These are phyloP conservation scores for Leptographium galeiforme DNA, from an alignment of 2,329 filamentous ascomycete species.

Conservation along the genomic window DNA sequence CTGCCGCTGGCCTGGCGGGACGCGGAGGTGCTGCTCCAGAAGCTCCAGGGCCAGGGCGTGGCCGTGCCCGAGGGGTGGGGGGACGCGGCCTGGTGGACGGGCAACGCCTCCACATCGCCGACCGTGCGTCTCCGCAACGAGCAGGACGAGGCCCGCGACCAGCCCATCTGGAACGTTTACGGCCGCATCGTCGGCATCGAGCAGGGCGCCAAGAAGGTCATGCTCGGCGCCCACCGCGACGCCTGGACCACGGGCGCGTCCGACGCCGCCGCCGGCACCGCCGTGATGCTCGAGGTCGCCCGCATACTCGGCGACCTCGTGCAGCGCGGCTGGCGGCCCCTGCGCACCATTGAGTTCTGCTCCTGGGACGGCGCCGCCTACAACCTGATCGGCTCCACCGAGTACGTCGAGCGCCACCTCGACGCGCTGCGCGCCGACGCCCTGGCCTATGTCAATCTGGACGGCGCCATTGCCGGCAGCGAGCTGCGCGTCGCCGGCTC, in stretches of 20 bases:
- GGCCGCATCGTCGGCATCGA: conserved; percentile 76
- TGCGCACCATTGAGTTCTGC: conserved; percentile 92
- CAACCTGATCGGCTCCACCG: conserved; percentile 86
- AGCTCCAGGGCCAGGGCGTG: conserved; percentile 61
- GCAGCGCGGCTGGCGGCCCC: conserved; percentile 69
- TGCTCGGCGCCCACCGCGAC: conserved; percentile 89
- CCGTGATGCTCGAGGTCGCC: conserved; percentile 79
- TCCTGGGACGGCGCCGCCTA: conserved; percentile 94
- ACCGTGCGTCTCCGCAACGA: conserved; percentile 71
- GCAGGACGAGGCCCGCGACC: conserved; percentile 69
- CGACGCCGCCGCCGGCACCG: conserved; percentile 78
- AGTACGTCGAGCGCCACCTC: conserved; percentile 80
- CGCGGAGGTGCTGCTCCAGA: conserved; percentile 64
- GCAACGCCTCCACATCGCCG: conserved; percentile 55
- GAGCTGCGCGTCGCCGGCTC: conserved; percentile 69
- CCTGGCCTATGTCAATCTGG: conserved; percentile 84
- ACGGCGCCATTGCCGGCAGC: conserved; percentile 62
- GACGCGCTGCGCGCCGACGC: conserved; percentile 59
- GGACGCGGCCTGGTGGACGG: conserved; percentile 77
- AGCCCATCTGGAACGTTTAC: conserved; percentile 86
- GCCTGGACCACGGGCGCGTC: conserved; percentile 81
- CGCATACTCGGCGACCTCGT: conserved; percentile 72
- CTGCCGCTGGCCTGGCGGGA: conserved; percentile 83
- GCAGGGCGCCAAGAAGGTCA: conserved; percentile 67
- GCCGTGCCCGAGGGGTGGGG: conserved; percentile 57